Conservation (phyloP, 768 basidiomycete genomes). For the Suillus plorans region DNA sequence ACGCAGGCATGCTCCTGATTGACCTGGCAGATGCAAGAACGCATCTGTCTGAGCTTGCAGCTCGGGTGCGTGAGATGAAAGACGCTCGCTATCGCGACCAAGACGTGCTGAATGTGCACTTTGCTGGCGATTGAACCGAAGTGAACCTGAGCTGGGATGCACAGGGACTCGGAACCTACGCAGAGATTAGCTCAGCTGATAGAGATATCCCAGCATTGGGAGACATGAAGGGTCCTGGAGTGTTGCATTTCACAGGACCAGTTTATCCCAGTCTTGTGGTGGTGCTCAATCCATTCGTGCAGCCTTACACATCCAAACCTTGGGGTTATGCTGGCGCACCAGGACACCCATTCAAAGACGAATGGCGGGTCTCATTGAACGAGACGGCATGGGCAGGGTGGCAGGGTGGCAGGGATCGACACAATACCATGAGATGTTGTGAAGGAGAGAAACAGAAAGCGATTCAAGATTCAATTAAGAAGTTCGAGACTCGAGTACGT, state of each 20-base stretch:
- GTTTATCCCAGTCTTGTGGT: conserved; percentile 44
- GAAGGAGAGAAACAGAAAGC: conserved; percentile 17
- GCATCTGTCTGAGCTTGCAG: conserved; percentile 25
- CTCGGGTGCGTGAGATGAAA: conserved; percentile 24
- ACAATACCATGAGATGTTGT: conserved; percentile 20
- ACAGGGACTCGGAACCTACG: conserved; percentile 57
- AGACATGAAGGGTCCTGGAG: conserved; percentile 39
- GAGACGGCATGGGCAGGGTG: conserved; percentile 44
- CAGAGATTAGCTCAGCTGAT: conserved; percentile 32
- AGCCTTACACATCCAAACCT: conserved; percentile 58
- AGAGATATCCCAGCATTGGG: conserved; percentile 33
- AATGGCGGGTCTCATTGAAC: conserved; percentile 47
- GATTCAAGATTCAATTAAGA: background rate
- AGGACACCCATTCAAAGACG: conserved; percentile 45
- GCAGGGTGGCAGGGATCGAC: conserved; percentile 27
- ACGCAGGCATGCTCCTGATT: conserved; percentile 53
- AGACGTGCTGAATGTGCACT: conserved; percentile 50
- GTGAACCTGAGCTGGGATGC: conserved; percentile 52
- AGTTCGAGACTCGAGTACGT: background rate
- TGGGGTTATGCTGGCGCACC: conserved; percentile 58
- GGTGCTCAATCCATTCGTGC: conserved; percentile 51
- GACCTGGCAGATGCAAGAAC: conserved; percentile 42
- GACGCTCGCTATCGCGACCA: conserved; percentile 43
- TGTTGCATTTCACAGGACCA: conserved; percentile 62
- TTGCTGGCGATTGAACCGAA: conserved; percentile 40